Evolutionary conservation across 2,329 filamentous ascomycete species (phyloP).

Genomic region (Pseudocercospora fijiensis): DNA sequence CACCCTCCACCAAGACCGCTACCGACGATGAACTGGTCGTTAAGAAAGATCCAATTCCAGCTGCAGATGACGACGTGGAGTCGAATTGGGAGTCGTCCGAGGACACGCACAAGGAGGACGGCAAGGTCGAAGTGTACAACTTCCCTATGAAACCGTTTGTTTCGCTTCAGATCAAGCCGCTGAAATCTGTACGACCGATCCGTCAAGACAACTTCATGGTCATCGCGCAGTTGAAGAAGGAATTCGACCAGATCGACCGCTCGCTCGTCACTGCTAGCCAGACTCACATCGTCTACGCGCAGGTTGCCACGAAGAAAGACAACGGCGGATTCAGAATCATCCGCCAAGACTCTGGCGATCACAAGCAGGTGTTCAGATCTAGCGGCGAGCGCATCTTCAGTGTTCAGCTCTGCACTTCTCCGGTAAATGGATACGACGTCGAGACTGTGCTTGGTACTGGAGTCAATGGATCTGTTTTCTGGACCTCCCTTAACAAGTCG

Average conservation of each 20-base stretch:
- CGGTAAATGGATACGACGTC: slow-evolving; percentile 56
- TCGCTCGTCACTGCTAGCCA: slow-evolving; percentile 86
- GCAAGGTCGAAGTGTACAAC: slow-evolving; percentile 73
- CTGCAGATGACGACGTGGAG: slow-evolving; percentile 59
- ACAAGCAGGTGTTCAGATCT: slow-evolving; percentile 87
- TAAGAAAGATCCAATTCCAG: slow-evolving; percentile 50
- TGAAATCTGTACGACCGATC: slow-evolving; percentile 62
- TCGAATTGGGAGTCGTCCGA: slow-evolving; percentile 84
- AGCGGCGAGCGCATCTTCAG: slow-evolving; percentile 95
- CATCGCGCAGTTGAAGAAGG: slow-evolving; percentile 92
- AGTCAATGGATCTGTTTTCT: slow-evolving; percentile 95
- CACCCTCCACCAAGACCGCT: slow-evolving; percentile 43
- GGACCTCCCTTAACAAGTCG: slow-evolving; percentile 75
- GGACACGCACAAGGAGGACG: slow-evolving; percentile 69
- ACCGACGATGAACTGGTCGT: slow-evolving; percentile 53
- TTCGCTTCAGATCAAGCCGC: slow-evolving; percentile 69
- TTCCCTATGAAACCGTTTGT: slow-evolving; percentile 98
- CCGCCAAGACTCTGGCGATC: slow-evolving; percentile 86
- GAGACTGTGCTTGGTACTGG: slow-evolving; percentile 90
- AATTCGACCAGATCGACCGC: slow-evolving; percentile 95
- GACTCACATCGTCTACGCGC: slow-evolving; percentile 89
- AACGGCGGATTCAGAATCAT: slow-evolving; percentile 91
- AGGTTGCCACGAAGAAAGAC: slow-evolving; percentile 63
- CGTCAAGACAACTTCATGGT: slow-evolving; percentile 82
- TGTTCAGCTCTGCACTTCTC: slow-evolving; percentile 73